Conservation (phyloP, 2,329 filamentous ascomycete species). For the Metarhizium sp. region DNA sequence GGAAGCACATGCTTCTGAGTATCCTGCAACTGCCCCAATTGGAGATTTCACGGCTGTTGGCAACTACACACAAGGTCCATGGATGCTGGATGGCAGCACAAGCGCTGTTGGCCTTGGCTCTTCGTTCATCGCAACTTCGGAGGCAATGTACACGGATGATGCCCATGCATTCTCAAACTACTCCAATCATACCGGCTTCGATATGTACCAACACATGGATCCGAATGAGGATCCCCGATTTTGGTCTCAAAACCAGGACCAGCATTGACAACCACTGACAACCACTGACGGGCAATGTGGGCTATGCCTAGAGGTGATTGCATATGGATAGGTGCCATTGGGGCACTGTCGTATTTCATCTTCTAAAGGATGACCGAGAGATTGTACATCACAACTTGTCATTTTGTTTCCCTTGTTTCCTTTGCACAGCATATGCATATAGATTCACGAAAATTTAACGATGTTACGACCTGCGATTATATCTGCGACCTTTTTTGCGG, state of each 20-base stretch:
- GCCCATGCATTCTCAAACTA: neutral
- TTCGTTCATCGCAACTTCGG: neutral
- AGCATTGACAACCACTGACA: neutral
- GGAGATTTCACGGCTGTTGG: neutral
- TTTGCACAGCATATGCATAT: neutral
- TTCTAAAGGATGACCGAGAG: neutral
- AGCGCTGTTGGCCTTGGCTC: neutral
- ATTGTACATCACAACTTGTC: neutral
- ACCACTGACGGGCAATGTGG: neutral
- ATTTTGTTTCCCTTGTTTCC: neutral
- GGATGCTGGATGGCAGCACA: neutral
- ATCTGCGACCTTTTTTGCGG: neutral
- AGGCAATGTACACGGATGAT: neutral
- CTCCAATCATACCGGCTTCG: neutral
- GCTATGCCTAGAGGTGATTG: neutral
- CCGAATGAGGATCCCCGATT: neutral
- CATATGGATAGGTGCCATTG: neutral
- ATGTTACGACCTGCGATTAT: neutral
- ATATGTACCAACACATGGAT: neutral
- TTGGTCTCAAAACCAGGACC: neutral
- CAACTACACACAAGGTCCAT: neutral
- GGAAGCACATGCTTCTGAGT: neutral
- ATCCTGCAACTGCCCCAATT: neutral
- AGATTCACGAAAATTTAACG: conserved; percentile 1
- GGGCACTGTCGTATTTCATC: neutral